Evolutionary conservation across 768 basidiomycete genomes (phyloP), one percentile per base, ranked within the genome.

Genomic region (Baorangia bicolor): DNA sequence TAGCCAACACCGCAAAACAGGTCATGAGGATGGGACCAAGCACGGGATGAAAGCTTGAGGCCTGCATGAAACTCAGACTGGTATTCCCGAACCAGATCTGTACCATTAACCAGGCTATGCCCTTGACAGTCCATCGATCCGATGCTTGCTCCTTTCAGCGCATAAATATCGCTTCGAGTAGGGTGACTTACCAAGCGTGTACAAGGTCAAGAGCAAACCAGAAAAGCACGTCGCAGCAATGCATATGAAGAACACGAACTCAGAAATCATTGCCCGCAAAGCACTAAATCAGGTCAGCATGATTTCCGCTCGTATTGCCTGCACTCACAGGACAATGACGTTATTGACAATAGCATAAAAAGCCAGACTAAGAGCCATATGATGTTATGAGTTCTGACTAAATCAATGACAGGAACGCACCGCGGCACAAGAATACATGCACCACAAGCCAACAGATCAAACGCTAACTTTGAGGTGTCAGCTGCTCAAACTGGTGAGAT

Each of bases 21-120:
- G 87, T 85, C 89, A 93, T 92, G 44, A 91, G 71, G 38, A 90
- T 80, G 0, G 90, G 89, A 2, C 90, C 90, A 51, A 91, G 86
- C 2, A 92, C 59, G 6, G 82, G 83, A 68, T 84, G 86, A 62
- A 87, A 86, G 57, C 79, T 83, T 41, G 78, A 70, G 1, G 84
- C 82, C 62, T 84, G 75, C 9, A 62, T 73, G 60, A 85, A 86
- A 49, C 76, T 80, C 28, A 91, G 73, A 63, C 79, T 87, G 3
- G 83, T 86, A 62, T 87, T 89, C 0, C 90, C 90, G 57, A 92
- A 91, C 90, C 91, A 92, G 30, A 93, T 90, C 55, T 92, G 87
- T 3, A 89, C 80, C 86, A 93, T 87, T 11, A 93, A 71, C 91
- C 91, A 94, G 0, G 87, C 81, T 47, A 92, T 92, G 13, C 77